Evolutionary conservation across 2,329 filamentous ascomycete species (phyloP), one percentile per base, ranked within the genome.

Genomic region (Dothistroma pini): DNA sequence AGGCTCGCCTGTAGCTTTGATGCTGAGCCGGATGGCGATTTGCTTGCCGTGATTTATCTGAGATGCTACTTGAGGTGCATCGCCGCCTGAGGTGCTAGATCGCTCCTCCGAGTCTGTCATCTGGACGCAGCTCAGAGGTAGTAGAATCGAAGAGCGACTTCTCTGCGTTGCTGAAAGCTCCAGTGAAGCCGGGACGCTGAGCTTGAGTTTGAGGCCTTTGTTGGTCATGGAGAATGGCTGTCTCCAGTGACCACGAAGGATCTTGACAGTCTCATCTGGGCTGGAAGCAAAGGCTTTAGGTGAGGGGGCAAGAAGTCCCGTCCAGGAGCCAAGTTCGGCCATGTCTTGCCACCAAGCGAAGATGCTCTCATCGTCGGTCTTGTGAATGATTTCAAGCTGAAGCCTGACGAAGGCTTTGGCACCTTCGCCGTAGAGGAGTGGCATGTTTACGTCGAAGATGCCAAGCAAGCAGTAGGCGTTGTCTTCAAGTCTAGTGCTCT

Each of bases 341-440:
- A 34, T 22, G 25, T 58, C 56, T 47, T 52, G 47, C 31, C 32
- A 58, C 57, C 64, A 66, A 12, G 64, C 64, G 35, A 64, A 63
- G 19, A 66, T 55, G 9, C 59, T 59, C 16, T 60, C 50, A 52
- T 66, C 63, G 41, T 56, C 60, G n/a, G 48, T 56, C 29, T 59
- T 58, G 29, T 55, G 58, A n/a, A 66, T 54, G 51, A 66, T 62
- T 51, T 66, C 62, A 29, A 61, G 41, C 47, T 65, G 64, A 9
- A 66, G 55, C 10, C 60, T 38, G 8, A 56, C 25, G 48, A 66
- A 64, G 1, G 64, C 64, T 32, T 60, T 54, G 4, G 22, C 54
- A n/a, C 71, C 71, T 66, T 74, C 72, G 7, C 73, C 73, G 55
- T 75, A 75, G 1, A 71, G 52, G 5, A 72, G 58, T 4, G 70